Evolutionary conservation across 305 asterid species (phyloP).

Genomic region (Ajuga reptans): DNA sequence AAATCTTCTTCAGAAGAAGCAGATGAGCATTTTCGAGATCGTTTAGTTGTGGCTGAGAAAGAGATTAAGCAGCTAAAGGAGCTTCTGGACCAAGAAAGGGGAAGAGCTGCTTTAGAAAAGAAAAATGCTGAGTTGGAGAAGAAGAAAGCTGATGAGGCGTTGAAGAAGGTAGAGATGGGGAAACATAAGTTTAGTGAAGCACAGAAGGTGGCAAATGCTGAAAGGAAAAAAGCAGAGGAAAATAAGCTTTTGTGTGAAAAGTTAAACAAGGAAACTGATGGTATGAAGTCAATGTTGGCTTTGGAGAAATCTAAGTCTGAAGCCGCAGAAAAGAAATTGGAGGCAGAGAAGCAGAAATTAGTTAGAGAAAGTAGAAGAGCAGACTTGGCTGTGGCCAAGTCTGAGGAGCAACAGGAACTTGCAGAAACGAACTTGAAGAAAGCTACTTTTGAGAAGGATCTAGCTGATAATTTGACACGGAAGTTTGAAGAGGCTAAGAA

Average conservation of each 20-base stretch:
- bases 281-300: constrained; percentile 43
- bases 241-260: constrained; percentile 36
- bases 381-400: constrained; percentile 42
- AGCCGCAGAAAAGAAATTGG: constrained; percentile 44
- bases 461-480: constrained; percentile 40
- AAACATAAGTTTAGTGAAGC: constrained; percentile 44
- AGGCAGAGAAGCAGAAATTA: constrained; percentile 44
- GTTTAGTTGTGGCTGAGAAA: constrained; percentile 36
- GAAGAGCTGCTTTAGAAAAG: constrained; percentile 31
- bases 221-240: constrained; percentile 56
- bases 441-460: constrained; percentile 46
- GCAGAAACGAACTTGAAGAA: constrained; percentile 50
- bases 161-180: constrained; percentile 45
- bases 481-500: constrained; percentile 49
- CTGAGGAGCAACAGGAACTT: constrained; percentile 38
- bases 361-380: constrained; percentile 47
- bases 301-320: constrained; percentile 40
- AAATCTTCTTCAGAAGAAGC: constrained; percentile 28
- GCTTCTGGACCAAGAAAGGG: constrained; percentile 56
- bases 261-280: constrained; percentile 39
- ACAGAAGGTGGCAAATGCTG: constrained; percentile 41
- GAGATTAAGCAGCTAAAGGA: constrained; percentile 49
- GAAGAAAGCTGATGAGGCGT: constrained; percentile 50
- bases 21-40: constrained; percentile 36
- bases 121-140: constrained; percentile 35